A percentile compares a stretch with the other conserved stretches of the same genome.
Conservation (phyloP, 2,329 filamentous ascomycete species). For the Aureobasidium melanogenum region DNA sequence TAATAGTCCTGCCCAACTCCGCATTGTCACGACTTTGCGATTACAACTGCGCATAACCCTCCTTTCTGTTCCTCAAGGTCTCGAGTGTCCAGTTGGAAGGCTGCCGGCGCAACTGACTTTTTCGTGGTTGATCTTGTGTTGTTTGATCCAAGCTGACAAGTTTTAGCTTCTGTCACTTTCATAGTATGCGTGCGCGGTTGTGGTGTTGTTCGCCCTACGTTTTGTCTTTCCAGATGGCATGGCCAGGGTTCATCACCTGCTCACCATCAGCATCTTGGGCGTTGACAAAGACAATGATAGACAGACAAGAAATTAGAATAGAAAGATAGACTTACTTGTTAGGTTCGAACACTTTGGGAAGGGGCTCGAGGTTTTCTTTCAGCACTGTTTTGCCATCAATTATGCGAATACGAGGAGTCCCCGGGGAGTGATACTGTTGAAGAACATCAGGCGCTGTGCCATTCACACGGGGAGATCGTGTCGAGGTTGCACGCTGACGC, state of each 20-base stretch:
- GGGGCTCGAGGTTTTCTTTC: constrained; percentile 15
- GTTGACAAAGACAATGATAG: constrained; percentile 9
- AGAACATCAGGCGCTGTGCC: not conserved
- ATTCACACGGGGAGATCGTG: not conserved
- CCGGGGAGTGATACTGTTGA: constrained; percentile 8
- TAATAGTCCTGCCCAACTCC: not conserved
- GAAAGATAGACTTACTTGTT: not conserved
- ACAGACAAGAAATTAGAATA: not conserved
- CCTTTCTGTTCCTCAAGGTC: not conserved
- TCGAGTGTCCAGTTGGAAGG: not conserved
- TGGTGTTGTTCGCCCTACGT: not conserved
- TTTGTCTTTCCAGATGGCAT: not conserved
- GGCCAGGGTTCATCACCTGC: not conserved
- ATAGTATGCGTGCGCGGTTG: not conserved
- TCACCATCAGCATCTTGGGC: constrained; percentile 3
- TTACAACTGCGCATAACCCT: not conserved
- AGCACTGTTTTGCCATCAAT: constrained; percentile 15
- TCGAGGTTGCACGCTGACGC: not conserved
- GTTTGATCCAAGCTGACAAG: not conserved
- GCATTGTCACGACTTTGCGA: not conserved
- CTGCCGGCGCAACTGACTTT: not conserved
- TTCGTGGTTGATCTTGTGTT: not conserved
- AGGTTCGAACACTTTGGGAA: not conserved
- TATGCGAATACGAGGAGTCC: constrained; percentile 14
- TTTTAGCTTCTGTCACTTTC: not conserved